phyloP scores from a whole-genome alignment of 2,329 filamentous ascomycete genomes.

The Clarireedia homoeocarpa region DNA sequence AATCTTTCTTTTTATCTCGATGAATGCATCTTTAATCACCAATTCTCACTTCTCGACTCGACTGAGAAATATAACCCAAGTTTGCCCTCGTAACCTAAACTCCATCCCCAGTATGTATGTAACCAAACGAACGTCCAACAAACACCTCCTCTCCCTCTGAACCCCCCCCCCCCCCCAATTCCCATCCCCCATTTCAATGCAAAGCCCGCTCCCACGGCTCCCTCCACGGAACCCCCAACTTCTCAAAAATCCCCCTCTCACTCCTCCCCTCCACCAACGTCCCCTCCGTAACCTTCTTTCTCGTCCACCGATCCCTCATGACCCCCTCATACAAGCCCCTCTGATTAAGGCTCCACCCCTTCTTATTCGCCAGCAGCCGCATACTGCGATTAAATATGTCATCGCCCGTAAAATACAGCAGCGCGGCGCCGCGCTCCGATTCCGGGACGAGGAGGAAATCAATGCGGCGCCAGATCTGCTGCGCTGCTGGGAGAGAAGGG shows the following conservation, averaged over 20 bases:
- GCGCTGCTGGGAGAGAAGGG: conserved; percentile 36
- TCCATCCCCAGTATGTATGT: too few species aligned
- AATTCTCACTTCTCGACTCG: too few species aligned
- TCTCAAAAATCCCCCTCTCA: conserved; percentile 74
- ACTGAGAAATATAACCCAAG: too few species aligned
- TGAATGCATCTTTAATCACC: too few species aligned
- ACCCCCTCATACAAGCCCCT: conserved; percentile 68
- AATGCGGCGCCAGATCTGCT: conserved; percentile 65
- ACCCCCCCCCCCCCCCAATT: not conserved
- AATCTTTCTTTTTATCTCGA: too few species aligned
- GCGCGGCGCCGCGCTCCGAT: conserved; percentile 69
- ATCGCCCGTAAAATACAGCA: conserved; percentile 95
- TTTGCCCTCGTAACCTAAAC: too few species aligned
- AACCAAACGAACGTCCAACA: not conserved
- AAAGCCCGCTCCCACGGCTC: conserved; percentile 70
- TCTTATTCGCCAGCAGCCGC: conserved; percentile 69
- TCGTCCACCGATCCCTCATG: conserved; percentile 43
- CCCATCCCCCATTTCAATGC: conserved; percentile 29
- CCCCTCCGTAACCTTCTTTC: conserved; percentile 58
- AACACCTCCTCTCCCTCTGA: not conserved
- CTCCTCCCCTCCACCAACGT: conserved; percentile 64
- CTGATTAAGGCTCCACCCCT: conserved; percentile 80
- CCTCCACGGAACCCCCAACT: conserved; percentile 77
- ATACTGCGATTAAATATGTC: conserved; percentile 91
- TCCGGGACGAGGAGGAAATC: conserved; percentile 80